These are phyloP conservation scores for Austroboletus eburneus DNA, from an alignment of 768 basidiomycete species.

Conservation along the genomic window DNA sequence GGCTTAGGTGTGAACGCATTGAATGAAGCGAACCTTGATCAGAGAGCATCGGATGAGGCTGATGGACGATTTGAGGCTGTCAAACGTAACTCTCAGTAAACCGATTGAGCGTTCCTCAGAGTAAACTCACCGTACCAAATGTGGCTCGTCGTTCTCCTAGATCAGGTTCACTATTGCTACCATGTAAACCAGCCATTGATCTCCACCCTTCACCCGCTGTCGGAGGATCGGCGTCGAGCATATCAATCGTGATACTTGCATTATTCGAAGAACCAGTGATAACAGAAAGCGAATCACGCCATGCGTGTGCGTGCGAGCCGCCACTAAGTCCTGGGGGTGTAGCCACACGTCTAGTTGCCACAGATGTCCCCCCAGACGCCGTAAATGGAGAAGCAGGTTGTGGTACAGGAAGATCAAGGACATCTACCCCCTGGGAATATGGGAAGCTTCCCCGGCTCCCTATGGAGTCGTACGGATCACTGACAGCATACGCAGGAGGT, in stretches of 20 bases:
- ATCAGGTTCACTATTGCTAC: constrained; percentile 18
- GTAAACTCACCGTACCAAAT: constrained; percentile 56
- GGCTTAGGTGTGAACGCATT: constrained; percentile 52
- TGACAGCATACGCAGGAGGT: constrained; percentile 30
- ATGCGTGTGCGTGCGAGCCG: constrained; percentile 26
- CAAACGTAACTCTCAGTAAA: constrained; percentile 12
- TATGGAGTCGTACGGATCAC: constrained; percentile 28
- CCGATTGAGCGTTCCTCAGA: constrained; percentile 2
- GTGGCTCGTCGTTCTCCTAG: constrained; percentile 44
- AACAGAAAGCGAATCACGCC: constrained; percentile 34
- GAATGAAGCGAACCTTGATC: constrained; percentile 67
- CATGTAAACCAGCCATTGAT: constrained; percentile 36
- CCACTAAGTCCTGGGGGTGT: constrained; percentile 38
- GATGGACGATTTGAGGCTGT: constrained; percentile 45
- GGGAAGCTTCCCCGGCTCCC: constrained; percentile 23
- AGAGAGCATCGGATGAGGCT: constrained; percentile 41
- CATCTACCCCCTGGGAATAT: constrained; percentile 36
- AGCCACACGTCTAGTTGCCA: constrained; percentile 11
- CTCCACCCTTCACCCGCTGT: constrained; percentile 59
- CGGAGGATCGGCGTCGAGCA: constrained; percentile 70
- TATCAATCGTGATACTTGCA: constrained; percentile 44
- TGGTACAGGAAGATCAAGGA: constrained; percentile 57
- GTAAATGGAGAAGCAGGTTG: constrained; percentile 51
- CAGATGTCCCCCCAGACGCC: constrained; percentile 32
- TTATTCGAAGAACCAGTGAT: constrained; percentile 30